phyloP scores from a whole-genome alignment of 345 rosid species.

The Eucalyptus cloeziana region DNA sequence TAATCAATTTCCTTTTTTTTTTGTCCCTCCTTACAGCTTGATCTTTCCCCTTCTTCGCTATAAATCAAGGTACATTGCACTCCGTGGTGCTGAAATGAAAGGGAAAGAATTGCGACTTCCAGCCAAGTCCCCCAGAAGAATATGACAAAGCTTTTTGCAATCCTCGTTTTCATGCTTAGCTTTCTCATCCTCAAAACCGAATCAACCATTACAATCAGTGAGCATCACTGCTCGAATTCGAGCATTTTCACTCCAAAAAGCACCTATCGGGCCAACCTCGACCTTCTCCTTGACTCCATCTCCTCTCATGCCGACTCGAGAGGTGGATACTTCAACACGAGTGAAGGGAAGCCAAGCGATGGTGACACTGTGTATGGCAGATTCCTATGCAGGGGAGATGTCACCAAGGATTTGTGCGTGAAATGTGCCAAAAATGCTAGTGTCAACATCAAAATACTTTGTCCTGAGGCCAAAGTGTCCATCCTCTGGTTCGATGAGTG shows the following conservation, averaged over 20 bases:
- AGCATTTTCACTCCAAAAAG: neutral
- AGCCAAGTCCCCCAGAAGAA: neutral
- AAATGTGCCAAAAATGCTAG: neutral
- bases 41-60: neutral
- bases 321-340: neutral
- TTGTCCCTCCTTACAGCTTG: neutral
- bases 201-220: neutral
- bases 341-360: neutral
- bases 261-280: neutral
- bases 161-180: neutral
- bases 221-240: neutral
- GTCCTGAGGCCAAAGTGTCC: neutral
- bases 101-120: neutral
- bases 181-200: neutral
- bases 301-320: neutral
- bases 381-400: neutral
- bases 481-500: slow-evolving; percentile 30
- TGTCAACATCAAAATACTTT: neutral
- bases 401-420: neutral
- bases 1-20: neutral
- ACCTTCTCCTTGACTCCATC: neutral
- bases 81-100: neutral
- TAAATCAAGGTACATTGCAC: neutral
- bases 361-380: neutral
- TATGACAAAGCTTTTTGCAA: neutral